Evolutionary conservation across 768 basidiomycete species (phyloP).

Genomic region (Glaciozyma antarctica): DNA sequence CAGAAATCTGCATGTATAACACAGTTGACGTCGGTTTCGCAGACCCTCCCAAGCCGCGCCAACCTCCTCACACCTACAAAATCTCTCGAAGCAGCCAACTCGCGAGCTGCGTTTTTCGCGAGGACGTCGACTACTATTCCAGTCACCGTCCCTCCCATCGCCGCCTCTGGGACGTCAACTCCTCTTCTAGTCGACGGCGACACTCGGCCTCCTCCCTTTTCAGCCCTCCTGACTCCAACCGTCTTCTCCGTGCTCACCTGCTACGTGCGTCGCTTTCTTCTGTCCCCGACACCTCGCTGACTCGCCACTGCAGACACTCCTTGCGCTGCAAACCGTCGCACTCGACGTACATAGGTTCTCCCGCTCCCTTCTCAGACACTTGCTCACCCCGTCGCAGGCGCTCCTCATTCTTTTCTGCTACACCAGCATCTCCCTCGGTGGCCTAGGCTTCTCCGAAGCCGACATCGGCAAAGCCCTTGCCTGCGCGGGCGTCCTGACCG

Average conservation of each 20-base stretch:
- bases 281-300: too few species aligned
- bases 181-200: neutral
- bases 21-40: neutral
- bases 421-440: conserved; percentile 28
- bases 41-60: neutral
- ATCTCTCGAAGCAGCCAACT: too few species aligned
- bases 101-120: conserved; percentile 1
- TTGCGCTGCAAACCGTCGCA: conserved; percentile 25
- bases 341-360: conserved; percentile 10
- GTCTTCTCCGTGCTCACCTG: conserved; percentile 8
- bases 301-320: conserved; percentile 5
- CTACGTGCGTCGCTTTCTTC: conserved; percentile 7
- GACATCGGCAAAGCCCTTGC: conserved; percentile 29
- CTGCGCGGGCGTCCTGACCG: conserved; percentile 21
- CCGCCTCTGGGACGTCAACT: neutral
- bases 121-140: conserved; percentile 21
- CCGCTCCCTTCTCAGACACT: too few species aligned
- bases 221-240: conserved; percentile 2
- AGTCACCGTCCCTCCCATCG: neutral
- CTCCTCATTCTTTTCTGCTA: conserved; percentile 32
- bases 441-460: conserved; percentile 25
- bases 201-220: conserved; percentile 5
- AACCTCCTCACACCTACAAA: too few species aligned
- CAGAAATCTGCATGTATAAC: neutral
- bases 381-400: neutral